A percentile compares a stretch with the other conserved stretches of the same genome.
Evolutionary conservation across 768 basidiomycete species (phyloP).

Genomic region (Crassisporium funariophilum): DNA sequence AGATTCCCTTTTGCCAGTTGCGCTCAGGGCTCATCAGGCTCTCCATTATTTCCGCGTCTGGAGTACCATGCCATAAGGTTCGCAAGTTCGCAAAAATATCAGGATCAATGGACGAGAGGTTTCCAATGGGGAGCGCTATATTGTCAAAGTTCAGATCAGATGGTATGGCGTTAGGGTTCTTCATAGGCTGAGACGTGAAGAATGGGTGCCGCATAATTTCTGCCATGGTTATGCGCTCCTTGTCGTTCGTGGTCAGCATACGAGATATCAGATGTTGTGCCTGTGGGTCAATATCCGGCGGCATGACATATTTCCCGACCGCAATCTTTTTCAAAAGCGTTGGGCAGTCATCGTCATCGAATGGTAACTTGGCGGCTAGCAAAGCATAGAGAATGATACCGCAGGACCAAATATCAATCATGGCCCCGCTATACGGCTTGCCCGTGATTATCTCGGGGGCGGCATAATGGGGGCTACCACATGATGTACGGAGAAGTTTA

Average conservation of each 20-base stretch:
- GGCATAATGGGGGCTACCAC: slow-evolving; percentile 95
- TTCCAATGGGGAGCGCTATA: slow-evolving; percentile 69
- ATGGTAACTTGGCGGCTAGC: slow-evolving; percentile 86
- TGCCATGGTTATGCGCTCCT: slow-evolving; percentile 77
- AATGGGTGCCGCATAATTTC: slow-evolving; percentile 84
- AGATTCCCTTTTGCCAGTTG: slow-evolving; percentile 97
- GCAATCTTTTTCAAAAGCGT: slow-evolving; percentile 82
- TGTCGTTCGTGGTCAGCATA: slow-evolving; percentile 81
- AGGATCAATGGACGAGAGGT: slow-evolving; percentile 70
- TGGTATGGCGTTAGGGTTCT: slow-evolving; percentile 36
- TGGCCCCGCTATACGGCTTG: slow-evolving; percentile 78
- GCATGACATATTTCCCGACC: slow-evolving; percentile 72
- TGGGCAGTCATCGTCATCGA: slow-evolving; percentile 85
- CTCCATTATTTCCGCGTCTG: slow-evolving; percentile 72
- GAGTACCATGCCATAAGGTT: slow-evolving; percentile 86
- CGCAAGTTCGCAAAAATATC: slow-evolving; percentile 90
- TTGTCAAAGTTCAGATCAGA: slow-evolving; percentile 60
- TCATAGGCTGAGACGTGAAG: slow-evolving; percentile 58
- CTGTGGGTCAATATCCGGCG: slow-evolving; percentile 61
- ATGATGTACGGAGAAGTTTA: slow-evolving; percentile 73
- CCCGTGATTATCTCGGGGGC: slow-evolving; percentile 91
- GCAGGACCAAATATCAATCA: slow-evolving; percentile 97
- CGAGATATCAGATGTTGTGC: slow-evolving; percentile 77
- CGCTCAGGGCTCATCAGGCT: slow-evolving; percentile 66
- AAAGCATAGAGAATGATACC: slow-evolving; percentile 92